Evolutionary conservation across 2,329 filamentous ascomycete species (phyloP).

Genomic region (Hypoxylon sp.): DNA sequence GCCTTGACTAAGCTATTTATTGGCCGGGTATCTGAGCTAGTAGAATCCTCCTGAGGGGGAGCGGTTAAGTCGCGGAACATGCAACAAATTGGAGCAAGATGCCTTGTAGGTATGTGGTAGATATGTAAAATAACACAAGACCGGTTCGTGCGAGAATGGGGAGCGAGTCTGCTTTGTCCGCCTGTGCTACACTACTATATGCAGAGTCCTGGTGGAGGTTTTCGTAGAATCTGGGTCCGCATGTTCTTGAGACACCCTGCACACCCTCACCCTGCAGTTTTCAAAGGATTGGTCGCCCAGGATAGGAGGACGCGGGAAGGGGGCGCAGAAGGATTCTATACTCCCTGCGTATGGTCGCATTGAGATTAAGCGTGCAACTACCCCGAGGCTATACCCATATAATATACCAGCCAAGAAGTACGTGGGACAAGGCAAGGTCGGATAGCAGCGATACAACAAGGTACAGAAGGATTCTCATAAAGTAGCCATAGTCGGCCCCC

Average conservation of each 20-base stretch:
- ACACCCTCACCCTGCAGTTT: conserved; percentile 21
- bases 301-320: conserved; percentile 22
- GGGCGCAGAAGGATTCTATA: conserved; percentile 33
- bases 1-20: conserved; percentile 5
- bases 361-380: conserved; percentile 33
- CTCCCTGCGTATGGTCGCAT: conserved; percentile 38
- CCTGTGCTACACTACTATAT: not conserved
- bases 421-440: conserved; percentile 29
- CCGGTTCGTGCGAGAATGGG: not conserved
- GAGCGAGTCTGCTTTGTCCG: not conserved
- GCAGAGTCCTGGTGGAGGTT: not conserved
- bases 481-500: conserved; percentile 22
- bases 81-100: not conserved
- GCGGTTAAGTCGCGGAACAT: conserved; percentile 11
- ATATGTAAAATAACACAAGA: not conserved
- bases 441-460: conserved; percentile 23
- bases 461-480: conserved; percentile 37
- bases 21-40: conserved; percentile 12
- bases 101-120: not conserved
- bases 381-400: conserved; percentile 25
- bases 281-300: conserved; percentile 9
- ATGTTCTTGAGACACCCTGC: conserved; percentile 24
- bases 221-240: conserved; percentile 11
- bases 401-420: conserved; percentile 25
- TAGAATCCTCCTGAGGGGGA: conserved; percentile 10